Percentiles rank a stretch among this genome's conserved stretches.
phyloP scores from a whole-genome alignment of 1,284 basidiomycete genomes.

The Erythrobasidium hasegawianum region DNA sequence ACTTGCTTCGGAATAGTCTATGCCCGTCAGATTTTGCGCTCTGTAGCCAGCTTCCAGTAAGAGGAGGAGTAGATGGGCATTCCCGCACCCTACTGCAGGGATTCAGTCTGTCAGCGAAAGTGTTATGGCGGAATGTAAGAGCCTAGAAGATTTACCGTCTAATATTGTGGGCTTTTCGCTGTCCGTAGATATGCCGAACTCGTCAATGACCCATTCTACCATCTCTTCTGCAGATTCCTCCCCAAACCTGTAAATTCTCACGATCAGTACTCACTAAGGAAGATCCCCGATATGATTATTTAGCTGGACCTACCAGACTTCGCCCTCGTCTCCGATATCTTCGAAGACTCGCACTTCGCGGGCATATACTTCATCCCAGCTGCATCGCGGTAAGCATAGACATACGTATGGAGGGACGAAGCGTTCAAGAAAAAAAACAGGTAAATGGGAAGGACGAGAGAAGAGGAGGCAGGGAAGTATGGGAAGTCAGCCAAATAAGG shows the following conservation, averaged over 20 bases:
- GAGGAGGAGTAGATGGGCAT: constrained; percentile 75
- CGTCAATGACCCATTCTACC: constrained; percentile 51
- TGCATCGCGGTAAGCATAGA: neutral
- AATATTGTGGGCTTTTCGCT: constrained; percentile 40
- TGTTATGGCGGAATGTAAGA: neutral
- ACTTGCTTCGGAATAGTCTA: constrained; percentile 76
- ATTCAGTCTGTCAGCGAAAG: too few species aligned
- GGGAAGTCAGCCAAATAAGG: neutral
- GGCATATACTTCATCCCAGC: constrained; percentile 33
- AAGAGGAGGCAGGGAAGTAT: neutral
- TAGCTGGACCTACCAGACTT: constrained; percentile 63
- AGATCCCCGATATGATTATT: too few species aligned
- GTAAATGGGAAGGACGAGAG: neutral
- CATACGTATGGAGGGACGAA: constrained; percentile 1
- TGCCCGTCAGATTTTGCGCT: constrained; percentile 58
- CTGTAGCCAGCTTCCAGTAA: constrained; percentile 66
- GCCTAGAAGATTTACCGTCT: constrained; percentile 41
- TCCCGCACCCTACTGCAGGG: constrained; percentile 74
- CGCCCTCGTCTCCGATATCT: constrained; percentile 81
- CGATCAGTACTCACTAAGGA: too few species aligned
- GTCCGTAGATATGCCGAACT: constrained; percentile 36
- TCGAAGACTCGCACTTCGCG: constrained; percentile 68
- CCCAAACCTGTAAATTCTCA: constrained; percentile 90
- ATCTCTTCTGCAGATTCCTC: constrained; percentile 74
- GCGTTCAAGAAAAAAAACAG: too few species aligned